Conservation (phyloP, 352 stramenopile species). For the Phytophthora kernoviae region DNA sequence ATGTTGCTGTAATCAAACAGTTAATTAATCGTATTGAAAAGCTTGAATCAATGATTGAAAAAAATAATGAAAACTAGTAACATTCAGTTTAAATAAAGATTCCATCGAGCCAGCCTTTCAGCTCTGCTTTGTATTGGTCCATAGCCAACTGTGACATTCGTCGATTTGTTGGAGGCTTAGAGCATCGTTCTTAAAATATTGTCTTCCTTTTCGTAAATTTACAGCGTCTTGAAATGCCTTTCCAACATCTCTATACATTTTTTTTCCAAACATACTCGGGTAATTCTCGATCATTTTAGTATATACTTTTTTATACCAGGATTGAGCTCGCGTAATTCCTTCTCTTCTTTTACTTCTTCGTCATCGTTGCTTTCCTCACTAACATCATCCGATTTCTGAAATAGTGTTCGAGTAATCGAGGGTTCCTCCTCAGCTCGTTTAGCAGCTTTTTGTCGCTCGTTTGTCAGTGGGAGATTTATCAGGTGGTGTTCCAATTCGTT, state of each 20-base stretch:
- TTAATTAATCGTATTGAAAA: not conserved
- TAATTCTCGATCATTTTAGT: constrained; percentile 18
- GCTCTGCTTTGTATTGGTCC: constrained; percentile 23
- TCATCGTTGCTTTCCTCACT: constrained; percentile 18
- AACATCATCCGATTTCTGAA: constrained; percentile 25
- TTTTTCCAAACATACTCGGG: constrained; percentile 15
- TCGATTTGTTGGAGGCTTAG: constrained; percentile 11
- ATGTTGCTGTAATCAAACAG: too few species aligned
- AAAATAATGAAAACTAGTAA: too few species aligned
- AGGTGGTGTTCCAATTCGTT: constrained; percentile 20
- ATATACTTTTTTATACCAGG: constrained; percentile 33
- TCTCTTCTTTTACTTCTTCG: constrained; percentile 25
- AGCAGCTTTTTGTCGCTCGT: constrained; percentile 22
- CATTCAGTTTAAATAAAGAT: constrained; percentile 34
- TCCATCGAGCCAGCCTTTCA: constrained; percentile 28
- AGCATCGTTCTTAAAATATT: constrained; percentile 15
- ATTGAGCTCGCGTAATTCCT: constrained; percentile 22
- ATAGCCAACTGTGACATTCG: constrained; percentile 13
- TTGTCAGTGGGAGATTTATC: constrained; percentile 29
- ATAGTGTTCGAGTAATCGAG: constrained; percentile 18
- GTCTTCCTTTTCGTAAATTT: constrained; percentile 1
- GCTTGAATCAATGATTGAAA: too few species aligned
- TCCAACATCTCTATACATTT: constrained; percentile 15
- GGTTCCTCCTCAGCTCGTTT: constrained; percentile 16
- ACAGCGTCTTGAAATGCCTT: not conserved